Conservation (phyloP, 176 grass and related monocot genomes). For the Zea luxurians region DNA sequence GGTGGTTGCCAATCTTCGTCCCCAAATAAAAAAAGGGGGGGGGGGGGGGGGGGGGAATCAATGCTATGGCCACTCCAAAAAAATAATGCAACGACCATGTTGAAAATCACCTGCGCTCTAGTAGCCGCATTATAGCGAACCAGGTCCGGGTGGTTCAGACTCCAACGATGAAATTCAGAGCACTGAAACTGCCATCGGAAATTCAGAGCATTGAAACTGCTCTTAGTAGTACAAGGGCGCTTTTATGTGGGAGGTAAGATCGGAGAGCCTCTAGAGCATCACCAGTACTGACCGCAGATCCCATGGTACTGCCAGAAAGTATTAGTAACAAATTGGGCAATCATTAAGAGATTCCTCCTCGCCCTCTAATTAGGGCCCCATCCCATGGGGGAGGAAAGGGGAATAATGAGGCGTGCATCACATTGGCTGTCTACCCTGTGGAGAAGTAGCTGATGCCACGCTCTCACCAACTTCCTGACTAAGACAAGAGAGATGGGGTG, state of each 20-base stretch:
- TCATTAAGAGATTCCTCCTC: slow-evolving; percentile 45
- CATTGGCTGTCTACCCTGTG: slow-evolving; percentile 49
- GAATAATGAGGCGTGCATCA: slow-evolving; percentile 62
- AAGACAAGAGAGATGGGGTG: slow-evolving; percentile 47
- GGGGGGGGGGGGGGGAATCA: too few relatives aligned
- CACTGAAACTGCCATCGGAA: background rate
- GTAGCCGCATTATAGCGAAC: background rate
- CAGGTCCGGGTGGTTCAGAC: too few relatives aligned
- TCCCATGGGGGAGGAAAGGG: slow-evolving; percentile 3
- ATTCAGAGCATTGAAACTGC: background rate
- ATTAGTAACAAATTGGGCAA: slow-evolving; percentile 50
- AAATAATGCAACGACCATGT: background rate
- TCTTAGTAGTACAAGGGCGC: background rate
- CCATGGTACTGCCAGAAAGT: slow-evolving; percentile 30
- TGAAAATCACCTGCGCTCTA: background rate
- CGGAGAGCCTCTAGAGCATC: background rate
- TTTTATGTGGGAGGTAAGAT: slow-evolving; percentile 1
- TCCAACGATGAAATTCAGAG: background rate
- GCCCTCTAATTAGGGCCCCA: slow-evolving; percentile 45
- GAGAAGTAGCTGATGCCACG: slow-evolving; percentile 45
- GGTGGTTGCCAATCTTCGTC: slow-evolving; percentile 40
- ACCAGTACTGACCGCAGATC: slow-evolving; percentile 39
- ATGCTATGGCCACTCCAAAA: background rate
- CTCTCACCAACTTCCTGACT: slow-evolving; percentile 54
- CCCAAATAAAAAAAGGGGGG: background rate